Percentiles rank a stretch among this genome's conserved stretches.
Conservation (phyloP, 1,139 yeast genomes). For the Nakaseomyces uthaithaninus region DNA sequence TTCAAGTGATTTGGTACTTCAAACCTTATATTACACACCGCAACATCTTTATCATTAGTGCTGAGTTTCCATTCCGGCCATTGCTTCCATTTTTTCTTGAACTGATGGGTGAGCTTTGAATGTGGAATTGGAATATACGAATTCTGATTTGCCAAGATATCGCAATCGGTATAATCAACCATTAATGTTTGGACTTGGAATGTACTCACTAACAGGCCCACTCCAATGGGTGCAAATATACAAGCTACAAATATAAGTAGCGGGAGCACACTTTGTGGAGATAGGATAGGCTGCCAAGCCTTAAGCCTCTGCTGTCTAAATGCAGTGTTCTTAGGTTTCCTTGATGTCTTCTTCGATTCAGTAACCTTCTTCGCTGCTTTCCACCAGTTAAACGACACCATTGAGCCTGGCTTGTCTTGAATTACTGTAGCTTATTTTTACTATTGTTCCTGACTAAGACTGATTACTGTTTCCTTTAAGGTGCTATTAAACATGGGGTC, state of each 20-base stretch:
- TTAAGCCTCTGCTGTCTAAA: constrained; percentile 69
- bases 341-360: constrained; percentile 35
- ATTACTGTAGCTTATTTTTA: too few relatives aligned
- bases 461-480: too few relatives aligned
- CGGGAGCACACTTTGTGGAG: constrained; percentile 68
- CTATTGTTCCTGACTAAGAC: too few relatives aligned
- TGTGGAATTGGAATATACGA: constrained; percentile 42
- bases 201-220: constrained; percentile 53
- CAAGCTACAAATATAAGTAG: constrained; percentile 50
- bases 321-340: constrained; percentile 58
- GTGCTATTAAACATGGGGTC: too few relatives aligned
- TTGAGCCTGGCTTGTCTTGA: background rate
- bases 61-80: constrained; percentile 51
- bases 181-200: constrained; percentile 51
- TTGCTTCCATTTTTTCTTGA: constrained; percentile 34
- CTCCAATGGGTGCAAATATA: constrained; percentile 66
- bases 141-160: constrained; percentile 33
- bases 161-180: constrained; percentile 55
- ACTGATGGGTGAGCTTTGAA: constrained; percentile 46
- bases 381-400: constrained; percentile 9
- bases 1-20: constrained; percentile 49
- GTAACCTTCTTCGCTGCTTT: constrained; percentile 1
- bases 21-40: constrained; percentile 48
- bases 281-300: constrained; percentile 78
- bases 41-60: constrained; percentile 30